Evolutionary conservation across 331 rosid genomes (phyloP), one percentile per base, ranked within the genome.

Genomic region (Telfairia occidentalis): DNA sequence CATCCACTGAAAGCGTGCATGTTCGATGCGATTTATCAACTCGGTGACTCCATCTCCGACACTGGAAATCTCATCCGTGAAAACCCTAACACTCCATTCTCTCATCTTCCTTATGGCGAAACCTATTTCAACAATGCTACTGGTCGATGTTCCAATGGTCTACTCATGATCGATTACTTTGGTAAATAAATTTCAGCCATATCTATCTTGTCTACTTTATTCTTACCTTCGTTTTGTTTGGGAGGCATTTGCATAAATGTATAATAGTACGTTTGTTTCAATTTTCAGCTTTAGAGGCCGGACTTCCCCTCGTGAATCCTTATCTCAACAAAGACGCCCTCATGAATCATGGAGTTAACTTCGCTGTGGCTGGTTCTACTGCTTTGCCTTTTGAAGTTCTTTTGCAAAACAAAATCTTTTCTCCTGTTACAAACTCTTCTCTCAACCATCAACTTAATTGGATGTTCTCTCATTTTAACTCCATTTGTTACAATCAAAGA

Each of bases 341-440:
- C 16, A 35, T 5, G 11, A 1, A 6, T 0, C 46, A 35, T 21
- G 77, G 81, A 23, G 73, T 26, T 24, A 78, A 78, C 3, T 78
- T 78, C 23, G 81, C 81, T 1, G 81, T 78, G 63, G 77, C 77
- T 32, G 81, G 77, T 10, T 45, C 81, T 0, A 70, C 81, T 0
- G 77, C 77, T 45, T 78, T 78, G 37, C 4, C 71, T 58, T 11
- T 5, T 1, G 6, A 58, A 2, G 0, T 45, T 21, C 71, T 70
- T 30, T 48, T 9, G 0, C 5, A 23, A 0, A 70, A 42, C 1
- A 45, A 78, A 28, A 57, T 78, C 24, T n/a, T 8, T 2, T 18
- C 81, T 21, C 49, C 12, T 4, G 4, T 32, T 3, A 49, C 76
- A 6, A 45, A 46, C 9, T 30, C 77, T 5, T 42, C 77, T 43